These are phyloP conservation scores for Angomonas deanei DNA, from an alignment of 208 protist genomes.

Conservation along the genomic window DNA sequence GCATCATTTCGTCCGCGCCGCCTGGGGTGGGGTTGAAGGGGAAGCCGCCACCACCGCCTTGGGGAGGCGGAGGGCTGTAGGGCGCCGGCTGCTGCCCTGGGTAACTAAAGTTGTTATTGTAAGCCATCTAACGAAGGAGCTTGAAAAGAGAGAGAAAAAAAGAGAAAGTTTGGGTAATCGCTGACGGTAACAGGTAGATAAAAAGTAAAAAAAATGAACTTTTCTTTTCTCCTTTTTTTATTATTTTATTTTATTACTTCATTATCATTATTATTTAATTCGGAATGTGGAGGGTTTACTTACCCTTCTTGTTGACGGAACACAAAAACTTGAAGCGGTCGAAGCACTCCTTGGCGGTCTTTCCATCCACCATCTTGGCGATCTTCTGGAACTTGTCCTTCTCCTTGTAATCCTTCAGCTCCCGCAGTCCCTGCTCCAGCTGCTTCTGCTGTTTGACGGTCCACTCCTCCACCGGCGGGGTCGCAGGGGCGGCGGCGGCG, in stretches of 20 bases:
- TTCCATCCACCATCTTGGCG: slow-evolving; percentile 86
- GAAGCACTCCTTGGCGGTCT: slow-evolving; percentile 95
- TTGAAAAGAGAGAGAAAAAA: too few relatives aligned
- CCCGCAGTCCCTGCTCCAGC: slow-evolving; percentile 89
- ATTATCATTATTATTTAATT: background rate
- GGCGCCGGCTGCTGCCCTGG: too few relatives aligned
- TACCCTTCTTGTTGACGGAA: slow-evolving; percentile 77
- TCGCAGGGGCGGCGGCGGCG: background rate
- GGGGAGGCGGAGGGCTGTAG: background rate
- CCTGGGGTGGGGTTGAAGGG: too few relatives aligned
- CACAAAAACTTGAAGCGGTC: slow-evolving; percentile 95
- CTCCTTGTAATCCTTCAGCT: slow-evolving; percentile 91
- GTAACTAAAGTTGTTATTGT: too few relatives aligned
- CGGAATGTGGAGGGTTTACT: slow-evolving; percentile 18
- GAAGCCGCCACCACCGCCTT: background rate
- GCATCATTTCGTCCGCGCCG: slow-evolving; percentile 39
- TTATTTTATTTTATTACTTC: background rate
- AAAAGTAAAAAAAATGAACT: too few relatives aligned
- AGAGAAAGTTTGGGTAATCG: background rate
- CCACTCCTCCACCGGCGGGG: slow-evolving; percentile 80
- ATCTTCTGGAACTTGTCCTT: slow-evolving; percentile 96
- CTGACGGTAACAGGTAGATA: background rate
- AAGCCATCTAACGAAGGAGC: too few relatives aligned
- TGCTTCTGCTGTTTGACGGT: slow-evolving; percentile 93
- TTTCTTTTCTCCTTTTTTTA: background rate